Evolutionary conservation across 2,329 filamentous ascomycete genomes (phyloP), one percentile per base, ranked within the genome.

Genomic region (Zasmidium angulare): DNA sequence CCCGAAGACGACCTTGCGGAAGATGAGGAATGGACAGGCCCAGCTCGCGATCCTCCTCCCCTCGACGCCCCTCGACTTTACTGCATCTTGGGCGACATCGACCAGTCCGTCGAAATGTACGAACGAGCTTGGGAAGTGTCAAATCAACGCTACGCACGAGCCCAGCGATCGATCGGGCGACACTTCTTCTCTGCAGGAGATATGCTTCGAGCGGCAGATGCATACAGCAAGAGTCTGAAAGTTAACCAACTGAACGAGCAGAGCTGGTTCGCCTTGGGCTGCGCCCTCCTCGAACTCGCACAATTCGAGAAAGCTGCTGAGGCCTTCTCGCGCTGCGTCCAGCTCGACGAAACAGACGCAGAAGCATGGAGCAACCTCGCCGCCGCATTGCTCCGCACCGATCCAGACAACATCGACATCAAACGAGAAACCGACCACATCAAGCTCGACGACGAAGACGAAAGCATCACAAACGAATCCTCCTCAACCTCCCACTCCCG

Each of bases 281-380:
- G 96, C 71, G 91, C 96, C 54, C 86, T 89, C 65, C 82, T 99
- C 20, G 87, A 93, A 53, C 81, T 96, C 0, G 85, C 86, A 10
- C 81, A 87, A 43, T 98, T 90, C 77, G 81, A 87, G 20, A 88
- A 89, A 20, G 93, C 95, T 0, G 87, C 90, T 0, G 87, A 93
- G 65, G 89, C 92, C 0, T 99, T 96, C 74, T 86, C 87, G 9
- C 84, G 92, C 21, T 89, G 89, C 9, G 93, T 99, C 11, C 87
- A 90, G 66, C 83, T 90, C 11, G 95, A 96, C 50, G 93, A 96
- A 23, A 87, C 89, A 54, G 93, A 97, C 71, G 93, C 93, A 0
- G 87, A 96, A 70, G 91, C 91, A 0, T 99, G 95, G 91, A 96
- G 90, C 69, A 99, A 99, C 71, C 82, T 99, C 21, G 95, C 93